Conservation (phyloP, 257 asterid genomes). For the Nyctanthes arbortristis region DNA sequence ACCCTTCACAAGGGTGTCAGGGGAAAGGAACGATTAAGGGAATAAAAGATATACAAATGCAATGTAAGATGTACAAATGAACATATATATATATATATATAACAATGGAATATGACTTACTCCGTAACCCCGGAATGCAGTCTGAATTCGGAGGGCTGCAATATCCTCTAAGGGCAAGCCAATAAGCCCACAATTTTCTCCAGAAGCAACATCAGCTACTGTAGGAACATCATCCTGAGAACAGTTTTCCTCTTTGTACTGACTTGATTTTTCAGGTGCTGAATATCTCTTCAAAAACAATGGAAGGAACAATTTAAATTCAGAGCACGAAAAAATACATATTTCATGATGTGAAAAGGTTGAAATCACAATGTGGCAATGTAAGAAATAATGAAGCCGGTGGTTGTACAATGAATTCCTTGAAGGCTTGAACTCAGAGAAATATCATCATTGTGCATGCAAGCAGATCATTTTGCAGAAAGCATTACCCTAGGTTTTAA, state of each 20-base stretch:
- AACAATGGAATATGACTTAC: conserved; percentile 27
- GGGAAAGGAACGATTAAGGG: not conserved
- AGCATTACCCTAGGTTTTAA: too few relatives aligned
- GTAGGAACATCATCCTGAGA: conserved; percentile 33
- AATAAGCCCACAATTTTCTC: conserved; percentile 26
- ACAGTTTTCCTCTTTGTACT: conserved; percentile 27
- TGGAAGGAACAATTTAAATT: conserved; percentile 13
- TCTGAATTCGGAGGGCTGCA: conserved; percentile 85
- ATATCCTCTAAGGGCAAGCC: conserved; percentile 49
- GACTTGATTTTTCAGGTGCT: conserved; percentile 42
- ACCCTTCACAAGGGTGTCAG: not conserved
- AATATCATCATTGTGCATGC: not conserved
- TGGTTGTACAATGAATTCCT: not conserved
- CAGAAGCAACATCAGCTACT: conserved; percentile 31
- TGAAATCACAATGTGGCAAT: not conserved
- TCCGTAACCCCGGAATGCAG: conserved; percentile 67
- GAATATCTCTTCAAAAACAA: conserved; percentile 47
- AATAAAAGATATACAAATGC: not conserved
- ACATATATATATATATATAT: too few relatives aligned
- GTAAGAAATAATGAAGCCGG: not conserved
- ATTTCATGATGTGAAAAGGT: not conserved
- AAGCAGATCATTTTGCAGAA: not conserved
- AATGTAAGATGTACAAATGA: not conserved
- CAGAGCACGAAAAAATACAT: conserved; percentile 14
- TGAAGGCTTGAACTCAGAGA: not conserved